A percentile compares a stretch with the other conserved stretches of the same genome.
Evolutionary conservation across 352 stramenopile genomes (phyloP).

Genomic region (Blastocystis sp.): DNA sequence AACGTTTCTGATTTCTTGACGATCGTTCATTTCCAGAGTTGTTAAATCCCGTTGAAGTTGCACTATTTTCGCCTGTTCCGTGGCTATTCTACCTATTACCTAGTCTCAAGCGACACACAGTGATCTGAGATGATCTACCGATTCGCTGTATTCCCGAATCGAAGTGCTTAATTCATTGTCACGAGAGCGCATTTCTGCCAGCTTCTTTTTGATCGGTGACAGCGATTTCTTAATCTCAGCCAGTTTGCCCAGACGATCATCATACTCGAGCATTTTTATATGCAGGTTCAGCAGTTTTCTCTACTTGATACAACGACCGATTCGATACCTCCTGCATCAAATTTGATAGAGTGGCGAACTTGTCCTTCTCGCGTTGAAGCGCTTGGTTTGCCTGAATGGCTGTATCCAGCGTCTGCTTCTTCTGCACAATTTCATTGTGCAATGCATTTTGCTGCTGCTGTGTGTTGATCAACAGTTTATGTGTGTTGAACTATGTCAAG

Average conservation of each 20-base stretch:
- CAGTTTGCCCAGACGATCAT: neutral
- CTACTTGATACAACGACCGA: neutral
- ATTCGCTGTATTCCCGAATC: neutral
- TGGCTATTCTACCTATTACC: neutral
- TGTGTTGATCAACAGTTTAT: conserved; percentile 31
- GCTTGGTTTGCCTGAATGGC: conserved; percentile 70
- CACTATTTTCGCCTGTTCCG: neutral
- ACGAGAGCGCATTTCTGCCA: neutral
- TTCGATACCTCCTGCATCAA: neutral
- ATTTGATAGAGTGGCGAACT: neutral
- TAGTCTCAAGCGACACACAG: neutral
- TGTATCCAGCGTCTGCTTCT: conserved; percentile 65
- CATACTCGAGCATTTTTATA: conserved; percentile 33
- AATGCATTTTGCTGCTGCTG: neutral
- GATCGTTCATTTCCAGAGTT: neutral
- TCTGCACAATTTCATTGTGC: neutral
- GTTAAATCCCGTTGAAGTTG: neutral
- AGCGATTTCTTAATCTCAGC: neutral
- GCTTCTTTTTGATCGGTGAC: neutral
- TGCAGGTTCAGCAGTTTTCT: neutral
- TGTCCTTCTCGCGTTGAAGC: conserved; percentile 27
- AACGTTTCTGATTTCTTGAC: neutral
- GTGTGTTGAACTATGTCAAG: conserved; percentile 2
- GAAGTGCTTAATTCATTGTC: neutral
- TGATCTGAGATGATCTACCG: neutral